Evolutionary conservation across 768 basidiomycete species (phyloP).

Genomic region (Suillus hirtellus): DNA sequence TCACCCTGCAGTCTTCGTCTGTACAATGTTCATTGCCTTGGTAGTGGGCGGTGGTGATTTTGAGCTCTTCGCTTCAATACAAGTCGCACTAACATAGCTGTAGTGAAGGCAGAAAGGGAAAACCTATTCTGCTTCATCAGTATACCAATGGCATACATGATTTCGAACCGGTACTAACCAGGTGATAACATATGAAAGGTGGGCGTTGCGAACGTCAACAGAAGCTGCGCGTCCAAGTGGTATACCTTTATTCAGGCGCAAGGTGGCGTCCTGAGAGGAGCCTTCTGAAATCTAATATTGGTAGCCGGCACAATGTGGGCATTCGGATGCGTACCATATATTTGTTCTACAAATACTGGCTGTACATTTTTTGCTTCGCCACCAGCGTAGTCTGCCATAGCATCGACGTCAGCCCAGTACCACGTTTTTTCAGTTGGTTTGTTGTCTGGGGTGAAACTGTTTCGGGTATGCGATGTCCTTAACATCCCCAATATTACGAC

Average conservation of each 20-base stretch:
- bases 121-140: constrained; percentile 56
- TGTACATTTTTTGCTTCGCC: constrained; percentile 74
- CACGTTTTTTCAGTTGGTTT: constrained; percentile 75
- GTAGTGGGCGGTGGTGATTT: constrained; percentile 52
- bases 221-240: constrained; percentile 83
- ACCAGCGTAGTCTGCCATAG: constrained; percentile 78
- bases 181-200: constrained; percentile 92
- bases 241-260: constrained; percentile 63
- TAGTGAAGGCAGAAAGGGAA: constrained; percentile 81
- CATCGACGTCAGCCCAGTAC: constrained; percentile 88
- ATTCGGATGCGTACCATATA: constrained; percentile 65
- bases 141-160: constrained; percentile 3
- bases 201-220: constrained; percentile 90
- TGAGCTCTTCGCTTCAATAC: constrained; percentile 54
- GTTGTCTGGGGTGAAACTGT: constrained; percentile 89
- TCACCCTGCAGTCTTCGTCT: background rate
- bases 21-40: constrained; percentile 39
- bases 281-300: constrained; percentile 58
- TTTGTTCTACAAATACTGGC: constrained; percentile 87
- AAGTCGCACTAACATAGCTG: constrained; percentile 76
- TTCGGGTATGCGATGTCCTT: constrained; percentile 70
- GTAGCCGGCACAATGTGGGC: background rate
- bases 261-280: constrained; percentile 71
- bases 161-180: constrained; percentile 56
- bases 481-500: constrained; percentile 87